Evolutionary conservation across 75 land plant genomes (phyloP), one percentile per base, ranked within the genome.

Genomic region (Adiantum capillusveneris): DNA sequence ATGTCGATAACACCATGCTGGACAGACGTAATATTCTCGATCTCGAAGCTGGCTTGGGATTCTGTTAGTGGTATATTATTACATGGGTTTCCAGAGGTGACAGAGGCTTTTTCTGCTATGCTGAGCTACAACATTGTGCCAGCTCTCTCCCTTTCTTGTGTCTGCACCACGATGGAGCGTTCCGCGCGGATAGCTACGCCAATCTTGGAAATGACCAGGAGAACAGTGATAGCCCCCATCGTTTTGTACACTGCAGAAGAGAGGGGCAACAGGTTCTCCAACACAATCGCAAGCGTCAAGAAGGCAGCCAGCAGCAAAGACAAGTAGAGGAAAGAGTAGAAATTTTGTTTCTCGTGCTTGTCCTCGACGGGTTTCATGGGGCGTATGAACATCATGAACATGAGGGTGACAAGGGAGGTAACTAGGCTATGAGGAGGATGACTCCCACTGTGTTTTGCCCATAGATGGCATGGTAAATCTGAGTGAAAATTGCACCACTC

Each of bases 171-270:
- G n/a, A n/a, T n/a, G n/a, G n/a, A n/a, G n/a, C n/a, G n/a, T 31
- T 82, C 85, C 26, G 64, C 75, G 5, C 27, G 53, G 26, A 68
- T 51, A n/a, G 72, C 83, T 11, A 79, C 28, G 13, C 49, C 66
- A 0, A 83, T 55, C 14, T 79, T 87, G 11, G 65, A 31, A n/a
- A 76, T 19, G 44, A 85, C 65, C 21, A 85, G 46, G 44, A 73
- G n/a, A 0, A 73, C 24, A 18, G 76, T 72, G 26, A 70, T 41
- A 2, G 62, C 57, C 34, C 66, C 66, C 31, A 59, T 57, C 28
- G 29, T 36, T 25, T 46, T 43, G 54, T 25, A 64, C 30, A 42
- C 73, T 1, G 44, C 9, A 2, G 24, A 25, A 27, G 69, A 34
- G 25, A 79, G 60, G 27, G 6, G 16, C 13, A 72, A 27, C 25